Evolutionary conservation across 331 rosid species (phyloP).

Genomic region (Arachis monticola): DNA sequence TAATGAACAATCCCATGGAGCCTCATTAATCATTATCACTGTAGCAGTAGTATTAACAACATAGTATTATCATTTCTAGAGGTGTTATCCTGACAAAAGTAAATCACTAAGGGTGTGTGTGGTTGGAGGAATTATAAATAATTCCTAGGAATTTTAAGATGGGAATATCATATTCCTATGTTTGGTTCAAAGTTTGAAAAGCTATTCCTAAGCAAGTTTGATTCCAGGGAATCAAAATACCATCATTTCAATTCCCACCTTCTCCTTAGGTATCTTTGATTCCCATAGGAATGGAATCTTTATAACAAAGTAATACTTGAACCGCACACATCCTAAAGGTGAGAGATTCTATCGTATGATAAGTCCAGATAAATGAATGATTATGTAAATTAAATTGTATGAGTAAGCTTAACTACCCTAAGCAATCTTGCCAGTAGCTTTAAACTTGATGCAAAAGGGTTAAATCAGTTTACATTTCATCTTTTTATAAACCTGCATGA

Average conservation of each 20-base stretch:
- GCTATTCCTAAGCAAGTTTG: no score
- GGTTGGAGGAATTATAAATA: no score
- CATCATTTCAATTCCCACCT: no score
- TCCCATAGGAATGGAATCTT: no score
- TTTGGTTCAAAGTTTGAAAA: no score
- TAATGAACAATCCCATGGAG: background rate
- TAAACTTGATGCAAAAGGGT: slow-evolving; percentile 2
- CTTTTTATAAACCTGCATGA: slow-evolving; percentile 3
- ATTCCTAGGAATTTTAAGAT: no score
- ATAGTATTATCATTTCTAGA: background rate
- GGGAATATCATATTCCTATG: no score
- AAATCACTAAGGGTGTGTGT: no score
- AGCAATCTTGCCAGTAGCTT: slow-evolving; percentile 12
- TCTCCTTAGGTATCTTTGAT: no score
- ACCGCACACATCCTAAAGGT: background rate
- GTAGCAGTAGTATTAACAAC: background rate
- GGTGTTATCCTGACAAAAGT: background rate
- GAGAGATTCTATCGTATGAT: background rate
- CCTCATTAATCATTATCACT: background rate
- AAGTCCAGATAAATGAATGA: background rate
- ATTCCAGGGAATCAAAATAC: no score
- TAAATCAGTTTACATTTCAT: slow-evolving; percentile 23
- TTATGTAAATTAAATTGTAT: no score
- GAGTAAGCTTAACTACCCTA: slow-evolving; percentile 1
- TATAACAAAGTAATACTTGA: no score